phyloP scores from a whole-genome alignment of 2,329 filamentous ascomycete genomes.

The Colletotrichum orchidophilum region DNA sequence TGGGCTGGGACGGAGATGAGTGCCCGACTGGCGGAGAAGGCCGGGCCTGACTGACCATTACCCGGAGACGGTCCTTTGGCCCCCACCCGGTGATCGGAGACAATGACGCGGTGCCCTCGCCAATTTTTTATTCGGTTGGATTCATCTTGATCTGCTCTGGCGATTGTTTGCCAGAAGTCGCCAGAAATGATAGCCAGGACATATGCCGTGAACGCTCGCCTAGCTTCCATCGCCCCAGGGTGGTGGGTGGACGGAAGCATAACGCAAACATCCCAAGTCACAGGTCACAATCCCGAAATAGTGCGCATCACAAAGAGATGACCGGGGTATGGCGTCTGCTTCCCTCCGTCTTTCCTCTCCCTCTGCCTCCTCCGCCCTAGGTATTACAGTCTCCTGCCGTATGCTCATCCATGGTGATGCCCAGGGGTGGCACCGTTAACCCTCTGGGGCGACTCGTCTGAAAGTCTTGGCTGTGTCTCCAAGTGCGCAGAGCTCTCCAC shows the following conservation, averaged over 20 bases:
- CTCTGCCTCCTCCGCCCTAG: not conserved
- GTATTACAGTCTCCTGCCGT: not conserved
- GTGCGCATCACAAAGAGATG: not conserved
- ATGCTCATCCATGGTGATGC: not conserved
- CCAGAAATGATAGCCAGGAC: not conserved
- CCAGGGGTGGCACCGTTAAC: constrained; percentile 2
- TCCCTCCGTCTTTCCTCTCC: not conserved
- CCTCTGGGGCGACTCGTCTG: constrained; percentile 3
- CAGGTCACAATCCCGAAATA: not conserved
- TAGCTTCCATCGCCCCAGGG: not conserved
- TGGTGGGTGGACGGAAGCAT: not conserved
- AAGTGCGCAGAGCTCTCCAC: constrained; percentile 4
- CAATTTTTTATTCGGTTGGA: not conserved
- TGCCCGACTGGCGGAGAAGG: not conserved
- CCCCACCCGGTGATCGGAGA: not conserved
- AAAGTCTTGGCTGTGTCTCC: constrained; percentile 23
- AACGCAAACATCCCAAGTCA: not conserved
- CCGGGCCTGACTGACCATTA: not conserved
- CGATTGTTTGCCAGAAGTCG: too few relatives aligned
- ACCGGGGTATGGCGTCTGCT: not conserved
- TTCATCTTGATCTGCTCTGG: not conserved
- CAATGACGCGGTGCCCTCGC: not conserved
- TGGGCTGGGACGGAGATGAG: not conserved
- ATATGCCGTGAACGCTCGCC: not conserved
- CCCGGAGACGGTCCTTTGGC: not conserved